Base-by-base conservation (phyloP, 208 protist genomes). In the Vickermania spadyakhi region DNA sequence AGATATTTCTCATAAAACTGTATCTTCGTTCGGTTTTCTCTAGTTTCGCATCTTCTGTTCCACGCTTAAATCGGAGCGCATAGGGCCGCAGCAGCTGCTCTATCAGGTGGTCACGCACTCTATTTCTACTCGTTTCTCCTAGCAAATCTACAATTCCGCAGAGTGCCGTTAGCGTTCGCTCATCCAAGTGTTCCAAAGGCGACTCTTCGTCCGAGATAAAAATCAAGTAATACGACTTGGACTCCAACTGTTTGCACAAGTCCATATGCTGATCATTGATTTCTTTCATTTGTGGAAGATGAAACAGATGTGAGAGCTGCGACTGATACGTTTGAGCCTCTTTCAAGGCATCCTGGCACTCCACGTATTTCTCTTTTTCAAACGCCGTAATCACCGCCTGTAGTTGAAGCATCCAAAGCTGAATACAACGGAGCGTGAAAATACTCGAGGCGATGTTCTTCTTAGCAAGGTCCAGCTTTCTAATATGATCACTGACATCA, bases 401-500 rank as follows among this genome's bases (percentile, higher is more conserved):
- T 18, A 97, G 64, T 55, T 91, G 81, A 31, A 92, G 67, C 73
- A 94, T 94, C 75, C 91, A 96, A 68, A 97, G 76, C 62, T 97
- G 89, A 31, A 97, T 79, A 21, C 84, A 93, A 27, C 91, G 87
- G 31, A 98, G 74, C 14, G 91, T 95, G 63, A 83, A 95, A 60
- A 98, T 97, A 52, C 86, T 91, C 5, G 74, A 29, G 1, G 89
- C 96, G 3, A 98, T 76, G 61, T 98, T 96, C 7, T 74, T 93
- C 65, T 98, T 98, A 28, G 91, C 96, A 54, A 84, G 94, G 68
- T 98, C 96, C 18, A 98, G 81, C 53, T 86, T 74, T 56, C 89
- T 80, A 59, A 98, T 98, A 68, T 98, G 85, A 28, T 88, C 86
- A 54, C 93, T 97, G 41, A 98, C 76, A 50, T 96, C 88, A 42